Conservation (phyloP, 1,284 basidiomycete genomes). For the Pholiota adiposa region DNA sequence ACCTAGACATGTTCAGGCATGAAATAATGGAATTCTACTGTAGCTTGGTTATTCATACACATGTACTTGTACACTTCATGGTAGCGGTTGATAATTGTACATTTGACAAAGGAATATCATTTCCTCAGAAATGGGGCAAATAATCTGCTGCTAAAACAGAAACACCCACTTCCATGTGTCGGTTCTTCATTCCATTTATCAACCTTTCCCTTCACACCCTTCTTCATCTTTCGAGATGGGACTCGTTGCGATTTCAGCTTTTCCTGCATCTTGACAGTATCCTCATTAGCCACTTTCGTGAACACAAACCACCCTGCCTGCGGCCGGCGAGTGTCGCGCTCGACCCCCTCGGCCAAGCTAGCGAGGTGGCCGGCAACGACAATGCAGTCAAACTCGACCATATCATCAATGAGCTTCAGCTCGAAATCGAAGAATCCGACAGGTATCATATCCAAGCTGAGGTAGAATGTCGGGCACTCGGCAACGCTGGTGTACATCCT, state of each 20-base stretch:
- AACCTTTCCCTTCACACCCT: neutral
- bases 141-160: neutral
- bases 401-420: constrained; percentile 9
- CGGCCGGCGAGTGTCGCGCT: constrained; percentile 9
- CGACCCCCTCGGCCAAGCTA: constrained; percentile 1
- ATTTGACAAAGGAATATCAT: too few relatives aligned
- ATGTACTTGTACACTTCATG: too few relatives aligned
- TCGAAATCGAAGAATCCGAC: constrained; percentile 13
- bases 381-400: neutral
- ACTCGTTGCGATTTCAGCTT: neutral
- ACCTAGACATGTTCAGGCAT: too few relatives aligned
- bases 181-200: neutral
- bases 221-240: neutral
- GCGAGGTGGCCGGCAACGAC: constrained; percentile 17
- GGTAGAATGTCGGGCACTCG: neutral
- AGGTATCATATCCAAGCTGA: neutral
- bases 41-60: too few relatives aligned
- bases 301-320: constrained; percentile 16
- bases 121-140: neutral
- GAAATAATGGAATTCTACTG: too few relatives aligned
- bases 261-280: neutral
- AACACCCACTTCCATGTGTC: neutral
- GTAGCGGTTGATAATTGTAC: too few relatives aligned
- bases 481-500: neutral
- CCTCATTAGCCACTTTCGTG: neutral